Evolutionary conservation across 2,329 filamentous ascomycete genomes (phyloP), one percentile per base, ranked within the genome.

Genomic region (Thelonectria rubi): DNA sequence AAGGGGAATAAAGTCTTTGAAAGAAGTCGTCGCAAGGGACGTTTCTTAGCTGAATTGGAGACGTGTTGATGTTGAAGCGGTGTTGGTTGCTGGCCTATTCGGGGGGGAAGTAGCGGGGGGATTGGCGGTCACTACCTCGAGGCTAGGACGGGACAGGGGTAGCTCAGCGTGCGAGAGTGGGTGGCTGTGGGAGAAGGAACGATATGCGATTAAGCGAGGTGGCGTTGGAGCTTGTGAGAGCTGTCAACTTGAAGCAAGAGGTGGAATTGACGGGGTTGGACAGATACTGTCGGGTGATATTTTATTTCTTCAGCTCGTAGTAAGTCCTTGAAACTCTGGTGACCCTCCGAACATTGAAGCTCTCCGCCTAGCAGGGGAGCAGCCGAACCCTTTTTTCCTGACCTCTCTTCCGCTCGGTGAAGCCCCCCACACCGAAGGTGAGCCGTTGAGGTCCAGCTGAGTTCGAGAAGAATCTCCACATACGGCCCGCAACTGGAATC

Each of bases 161-260:
- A 54, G 54, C 55, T 45, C 34, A 37, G 34, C 11, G 12, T 37
- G 11, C 34, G 12, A 15, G 34, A 21, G 49, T 32, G 12, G 15
- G 45, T 30, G 46, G 20, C 8, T 15, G 30, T 24, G 26, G 30
- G 48, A 26, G 37, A 43, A 26, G 14, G 55, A 43, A 50, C 37
- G 24, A 40, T 52, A 69, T 69, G 66, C 66, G 53, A 67, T 66
- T 69, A 69, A 64, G 50, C 63, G 66, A 57, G 55, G 46, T 15
- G 34, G 14, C n/a, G 49, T 56, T 39, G 59, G 40, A 48, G 60
- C 42, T 24, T 54, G 14, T 58, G 55, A 55, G 54, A 58, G 55
- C 48, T 58, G 58, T 53, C 58, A 57, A 60, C 51, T 30, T 30
- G 26, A 30, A 26, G 30, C 12, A 10, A 11, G 21, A 15, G 45